Base-by-base conservation (phyloP, 2,329 filamentous ascomycete genomes). In the Hysterium pulicare region DNA sequence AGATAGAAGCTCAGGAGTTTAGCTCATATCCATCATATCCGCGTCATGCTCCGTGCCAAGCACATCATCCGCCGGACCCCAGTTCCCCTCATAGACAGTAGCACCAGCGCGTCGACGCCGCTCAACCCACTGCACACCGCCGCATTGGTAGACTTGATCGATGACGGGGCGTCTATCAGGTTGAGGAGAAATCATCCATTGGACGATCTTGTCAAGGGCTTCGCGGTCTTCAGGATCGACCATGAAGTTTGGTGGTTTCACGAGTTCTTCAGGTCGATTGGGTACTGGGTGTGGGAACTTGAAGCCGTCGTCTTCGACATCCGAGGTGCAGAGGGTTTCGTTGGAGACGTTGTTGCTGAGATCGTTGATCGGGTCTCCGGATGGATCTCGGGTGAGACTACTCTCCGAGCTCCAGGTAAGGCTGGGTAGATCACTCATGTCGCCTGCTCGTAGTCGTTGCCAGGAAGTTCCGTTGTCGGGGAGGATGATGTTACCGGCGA, bases 81-180 rank as follows among this genome's bases (percentile, higher is more conserved):
- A 98, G 63, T 88, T 93, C 49, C 93, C 93, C 70, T 98, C 93
- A 56, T 87, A 98, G 40, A 98, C 83, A 0, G 90, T 96, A n/a
- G 93, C 93, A 33, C 90, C 87, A 9, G 90, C 87, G 42, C 86
- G 83, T 42, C 90, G 83, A 48, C 90, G 83, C 38, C 75, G 71
- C 41, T 83, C 79, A 23, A 94, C 85, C 87, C 93, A 98, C 47
- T 77, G 78, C 40, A 95, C 77, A 19, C 89, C 88, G 37, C 83
- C 81, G 1, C 83, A 78, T 34, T 78, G 71, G 35, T 95, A 77
- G 9, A 98, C 71, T 49, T 94, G 79, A 40, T 85, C 77, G 19
- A 89, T 79, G 1, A 77, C 79, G 4, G 91, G 93, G 40, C 93
- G 86, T 38, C 83, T 73, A 10, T 72, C 67, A 1, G 90, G 88